These are phyloP conservation scores for Rhodamnia argentea DNA, from an alignment of 345 rosid species.

Conservation along the genomic window DNA sequence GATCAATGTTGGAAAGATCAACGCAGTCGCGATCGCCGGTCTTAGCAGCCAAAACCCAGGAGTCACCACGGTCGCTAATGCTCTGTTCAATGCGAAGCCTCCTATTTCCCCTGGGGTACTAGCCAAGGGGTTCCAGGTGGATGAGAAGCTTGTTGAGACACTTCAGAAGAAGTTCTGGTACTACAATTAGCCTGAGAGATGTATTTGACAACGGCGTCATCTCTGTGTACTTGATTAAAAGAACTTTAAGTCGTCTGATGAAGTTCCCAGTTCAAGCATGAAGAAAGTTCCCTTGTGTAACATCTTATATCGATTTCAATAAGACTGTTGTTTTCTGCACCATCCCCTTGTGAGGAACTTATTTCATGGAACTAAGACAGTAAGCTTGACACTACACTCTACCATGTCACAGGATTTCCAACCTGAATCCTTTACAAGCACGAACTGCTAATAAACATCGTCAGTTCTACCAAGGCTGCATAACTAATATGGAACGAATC, in stretches of 20 bases:
- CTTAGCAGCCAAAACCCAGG: slow-evolving; percentile 13
- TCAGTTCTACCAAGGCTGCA: neutral
- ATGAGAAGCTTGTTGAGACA: neutral
- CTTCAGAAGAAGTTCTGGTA: neutral
- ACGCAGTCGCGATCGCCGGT: slow-evolving; percentile 1
- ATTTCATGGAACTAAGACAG: neutral
- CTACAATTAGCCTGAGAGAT: neutral
- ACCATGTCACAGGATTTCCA: neutral
- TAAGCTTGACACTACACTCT: neutral
- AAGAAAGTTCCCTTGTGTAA: neutral
- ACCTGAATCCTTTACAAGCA: neutral
- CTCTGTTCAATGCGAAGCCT: slow-evolving; percentile 1
- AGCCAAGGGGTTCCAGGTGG: slow-evolving; percentile 4
- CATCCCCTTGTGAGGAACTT: neutral
- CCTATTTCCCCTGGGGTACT: slow-evolving; percentile 3
- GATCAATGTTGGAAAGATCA: slow-evolving; percentile 12
- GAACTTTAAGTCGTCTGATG: neutral
- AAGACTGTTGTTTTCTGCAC: neutral
- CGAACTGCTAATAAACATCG: neutral
- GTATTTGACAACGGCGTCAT: neutral
- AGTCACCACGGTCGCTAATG: neutral
- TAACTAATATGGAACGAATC: neutral
- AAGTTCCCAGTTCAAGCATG: neutral
- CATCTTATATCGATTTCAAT: neutral
- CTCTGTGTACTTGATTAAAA: neutral